phyloP scores from a whole-genome alignment of 176 grass and related monocot species.

The Saccharum officinarum region DNA sequence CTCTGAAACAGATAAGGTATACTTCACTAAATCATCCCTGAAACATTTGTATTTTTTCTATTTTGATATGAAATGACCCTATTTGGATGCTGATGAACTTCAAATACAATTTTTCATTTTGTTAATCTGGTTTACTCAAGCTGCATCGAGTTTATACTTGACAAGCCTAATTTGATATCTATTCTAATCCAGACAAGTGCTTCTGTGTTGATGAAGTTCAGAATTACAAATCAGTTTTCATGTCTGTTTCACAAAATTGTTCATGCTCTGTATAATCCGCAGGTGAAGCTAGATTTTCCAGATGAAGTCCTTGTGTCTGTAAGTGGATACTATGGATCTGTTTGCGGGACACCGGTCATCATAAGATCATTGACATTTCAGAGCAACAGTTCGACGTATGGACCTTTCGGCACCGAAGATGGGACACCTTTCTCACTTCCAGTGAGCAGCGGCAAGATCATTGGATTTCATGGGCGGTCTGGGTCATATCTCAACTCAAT shows the following conservation, averaged over 20 bases:
- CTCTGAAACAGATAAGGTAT: slow-evolving; percentile 54
- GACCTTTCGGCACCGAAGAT: slow-evolving; percentile 63
- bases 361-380: slow-evolving; percentile 76
- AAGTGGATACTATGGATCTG: slow-evolving; percentile 66
- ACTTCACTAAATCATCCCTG: slow-evolving; percentile 20
- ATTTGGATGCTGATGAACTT: neutral
- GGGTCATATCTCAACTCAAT: slow-evolving; percentile 69
- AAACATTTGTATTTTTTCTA: neutral
- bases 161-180: neutral
- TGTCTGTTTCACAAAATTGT: slow-evolving; percentile 2
- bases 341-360: slow-evolving; percentile 53
- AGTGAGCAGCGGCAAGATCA: slow-evolving; percentile 48
- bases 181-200: neutral
- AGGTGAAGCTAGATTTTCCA: slow-evolving; percentile 69
- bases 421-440: slow-evolving; percentile 70
- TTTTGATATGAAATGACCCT: neutral
- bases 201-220: neutral
- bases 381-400: slow-evolving; percentile 61
- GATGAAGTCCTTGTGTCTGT: slow-evolving; percentile 53
- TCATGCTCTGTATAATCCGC: neutral
- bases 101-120: neutral
- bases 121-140: neutral
- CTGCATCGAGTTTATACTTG: neutral
- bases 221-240: neutral
- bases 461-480: slow-evolving; percentile 69